A percentile compares a stretch with the other conserved stretches of the same genome.
Conservation (phyloP, 108 stramenopile species). For the Craspedostauros australis region DNA sequence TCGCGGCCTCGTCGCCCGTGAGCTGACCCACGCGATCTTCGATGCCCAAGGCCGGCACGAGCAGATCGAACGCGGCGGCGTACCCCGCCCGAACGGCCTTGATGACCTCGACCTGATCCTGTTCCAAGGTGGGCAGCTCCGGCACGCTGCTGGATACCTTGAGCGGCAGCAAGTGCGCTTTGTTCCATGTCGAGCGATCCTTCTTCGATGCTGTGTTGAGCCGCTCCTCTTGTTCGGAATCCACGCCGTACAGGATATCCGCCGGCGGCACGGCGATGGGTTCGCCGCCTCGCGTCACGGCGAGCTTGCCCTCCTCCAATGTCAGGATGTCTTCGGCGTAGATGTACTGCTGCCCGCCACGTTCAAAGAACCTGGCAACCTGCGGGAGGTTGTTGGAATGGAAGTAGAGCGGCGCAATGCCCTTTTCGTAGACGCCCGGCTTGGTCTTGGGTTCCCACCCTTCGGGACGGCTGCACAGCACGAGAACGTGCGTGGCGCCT, state of each 20-base stretch:
- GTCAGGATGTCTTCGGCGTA: conserved; percentile 76
- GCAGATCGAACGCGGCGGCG: conserved; percentile 63
- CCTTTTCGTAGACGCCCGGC: conserved; percentile 62
- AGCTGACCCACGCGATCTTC: background rate
- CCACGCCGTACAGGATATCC: conserved; percentile 55
- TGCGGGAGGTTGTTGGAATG: conserved; percentile 43
- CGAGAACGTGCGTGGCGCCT: conserved; percentile 75
- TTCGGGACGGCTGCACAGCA: conserved; percentile 50
- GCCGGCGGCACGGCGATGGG: conserved; percentile 61
- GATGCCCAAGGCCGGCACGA: conserved; percentile 48
- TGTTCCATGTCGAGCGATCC: too few relatives aligned
- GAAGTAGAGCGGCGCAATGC: conserved; percentile 68
- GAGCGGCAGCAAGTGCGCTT: conserved; percentile 63
- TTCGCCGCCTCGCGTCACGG: conserved; percentile 1
- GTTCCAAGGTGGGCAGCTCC: conserved; percentile 48
- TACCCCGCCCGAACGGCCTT: conserved; percentile 64
- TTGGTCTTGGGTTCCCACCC: conserved; percentile 51
- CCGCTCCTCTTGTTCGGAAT: conserved; percentile 3
- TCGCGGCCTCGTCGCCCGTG: conserved; percentile 16
- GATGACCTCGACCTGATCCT: conserved; percentile 57
- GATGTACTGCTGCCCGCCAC: conserved; percentile 76
- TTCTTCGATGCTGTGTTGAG: too few relatives aligned
- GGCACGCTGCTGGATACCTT: conserved; percentile 49
- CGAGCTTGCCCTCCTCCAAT: conserved; percentile 44
- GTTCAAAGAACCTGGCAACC: conserved; percentile 64